A percentile compares a stretch with the other conserved stretches of the same genome.
Evolutionary conservation across 2,329 filamentous ascomycete genomes (phyloP).

Genomic region (Aspergillus versicolor): DNA sequence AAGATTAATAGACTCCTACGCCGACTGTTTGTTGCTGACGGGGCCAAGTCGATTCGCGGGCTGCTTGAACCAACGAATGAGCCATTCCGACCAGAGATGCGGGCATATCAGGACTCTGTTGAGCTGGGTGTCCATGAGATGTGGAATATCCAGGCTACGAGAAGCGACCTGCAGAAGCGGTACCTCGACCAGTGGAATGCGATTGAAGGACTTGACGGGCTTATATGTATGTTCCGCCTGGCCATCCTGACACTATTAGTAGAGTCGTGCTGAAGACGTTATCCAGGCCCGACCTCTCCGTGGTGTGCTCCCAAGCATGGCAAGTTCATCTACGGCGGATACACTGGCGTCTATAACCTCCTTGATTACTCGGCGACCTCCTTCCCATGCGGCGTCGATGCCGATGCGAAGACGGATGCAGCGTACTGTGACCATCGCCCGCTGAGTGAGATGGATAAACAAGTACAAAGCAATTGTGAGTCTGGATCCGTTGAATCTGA

Average conservation of each 20-base stretch:
- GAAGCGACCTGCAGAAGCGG: constrained; percentile 41
- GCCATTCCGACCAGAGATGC: constrained; percentile 51
- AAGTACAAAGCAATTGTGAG: constrained; percentile 14
- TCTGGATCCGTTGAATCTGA: too few relatives aligned
- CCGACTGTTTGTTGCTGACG: constrained; percentile 48
- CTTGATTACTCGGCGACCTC: constrained; percentile 22
- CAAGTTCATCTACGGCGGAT: constrained; percentile 18
- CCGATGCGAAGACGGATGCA: constrained; percentile 11
- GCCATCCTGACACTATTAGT: too few relatives aligned
- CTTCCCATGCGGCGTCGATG: constrained; percentile 20
- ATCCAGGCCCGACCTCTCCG: constrained; percentile 18
- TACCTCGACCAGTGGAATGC: constrained; percentile 19
- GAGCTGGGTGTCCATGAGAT: constrained; percentile 47
- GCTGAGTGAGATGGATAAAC: constrained; percentile 10
- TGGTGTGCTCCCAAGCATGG: constrained; percentile 21
- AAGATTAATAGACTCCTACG: neutral
- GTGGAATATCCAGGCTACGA: constrained; percentile 51
- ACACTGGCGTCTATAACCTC: constrained; percentile 22
- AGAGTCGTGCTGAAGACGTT: neutral
- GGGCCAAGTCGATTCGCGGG: constrained; percentile 44
- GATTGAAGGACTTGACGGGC: neutral
- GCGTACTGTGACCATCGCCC: constrained; percentile 1
- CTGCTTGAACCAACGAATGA: constrained; percentile 25
- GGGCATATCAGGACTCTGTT: constrained; percentile 41
- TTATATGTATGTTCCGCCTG: constrained; percentile 20